phyloP scores from a whole-genome alignment of 345 rosid species.

The Ailanthus altissimus region DNA sequence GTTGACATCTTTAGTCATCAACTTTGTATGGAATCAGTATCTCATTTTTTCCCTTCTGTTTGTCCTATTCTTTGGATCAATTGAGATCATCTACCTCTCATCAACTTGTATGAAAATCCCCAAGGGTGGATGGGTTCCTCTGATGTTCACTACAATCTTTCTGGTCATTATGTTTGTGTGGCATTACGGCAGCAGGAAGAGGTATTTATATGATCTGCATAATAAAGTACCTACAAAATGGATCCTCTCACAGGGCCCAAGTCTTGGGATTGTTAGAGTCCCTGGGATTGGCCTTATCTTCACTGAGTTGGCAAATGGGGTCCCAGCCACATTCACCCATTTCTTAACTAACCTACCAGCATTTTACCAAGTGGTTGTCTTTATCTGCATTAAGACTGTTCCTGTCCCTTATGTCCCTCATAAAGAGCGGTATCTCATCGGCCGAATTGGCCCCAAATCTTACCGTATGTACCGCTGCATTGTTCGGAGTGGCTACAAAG shows the following conservation, averaged over 20 bases:
- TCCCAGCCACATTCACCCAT: slow-evolving; percentile 80
- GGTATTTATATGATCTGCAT: slow-evolving; percentile 74
- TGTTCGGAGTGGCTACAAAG: slow-evolving; percentile 85
- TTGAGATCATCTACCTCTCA: slow-evolving; percentile 66
- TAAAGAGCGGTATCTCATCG: slow-evolving; percentile 82
- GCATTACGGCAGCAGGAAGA: slow-evolving; percentile 83
- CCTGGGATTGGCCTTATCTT: slow-evolving; percentile 94
- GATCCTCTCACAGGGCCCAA: slow-evolving; percentile 77
- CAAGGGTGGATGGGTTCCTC: slow-evolving; percentile 80
- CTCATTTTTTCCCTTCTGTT: slow-evolving; percentile 51
- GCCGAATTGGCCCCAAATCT: slow-evolving; percentile 91
- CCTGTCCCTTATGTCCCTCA: slow-evolving; percentile 80
- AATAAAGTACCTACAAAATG: slow-evolving; percentile 81
- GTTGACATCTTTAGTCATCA: slow-evolving; percentile 71
- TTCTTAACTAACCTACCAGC: slow-evolving; percentile 86
- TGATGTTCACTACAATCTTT: slow-evolving; percentile 57
- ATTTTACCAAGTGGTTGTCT: slow-evolving; percentile 87
- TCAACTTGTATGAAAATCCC: slow-evolving; percentile 64
- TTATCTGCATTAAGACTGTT: slow-evolving; percentile 80
- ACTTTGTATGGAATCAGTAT: slow-evolving; percentile 65
- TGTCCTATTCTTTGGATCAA: slow-evolving; percentile 59
- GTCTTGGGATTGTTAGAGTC: slow-evolving; percentile 81
- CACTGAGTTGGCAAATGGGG: slow-evolving; percentile 74
- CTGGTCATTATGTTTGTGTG: slow-evolving; percentile 63
- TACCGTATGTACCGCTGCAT: slow-evolving; percentile 87